These are phyloP conservation scores for Pleurotus giganteus DNA, from an alignment of 768 basidiomycete species.

Conservation along the genomic window DNA sequence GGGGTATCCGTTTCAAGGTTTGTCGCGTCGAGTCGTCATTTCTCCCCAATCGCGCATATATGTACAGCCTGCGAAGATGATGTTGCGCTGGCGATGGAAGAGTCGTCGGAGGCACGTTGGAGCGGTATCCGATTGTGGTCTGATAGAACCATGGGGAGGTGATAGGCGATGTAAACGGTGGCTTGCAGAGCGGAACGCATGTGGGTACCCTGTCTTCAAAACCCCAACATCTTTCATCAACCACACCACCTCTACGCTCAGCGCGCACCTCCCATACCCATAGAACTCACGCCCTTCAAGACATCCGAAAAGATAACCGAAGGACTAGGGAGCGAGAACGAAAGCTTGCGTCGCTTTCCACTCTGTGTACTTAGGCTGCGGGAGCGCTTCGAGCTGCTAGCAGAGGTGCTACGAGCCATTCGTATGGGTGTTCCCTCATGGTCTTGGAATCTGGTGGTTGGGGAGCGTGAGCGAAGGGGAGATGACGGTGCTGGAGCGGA, in stretches of 20 bases:
- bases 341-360: conserved; percentile 19
- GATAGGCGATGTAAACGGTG: not conserved
- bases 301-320: conserved; percentile 33
- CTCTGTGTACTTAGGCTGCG: not conserved
- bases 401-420: conserved; percentile 1
- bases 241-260: not conserved
- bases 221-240: not conserved
- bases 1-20: too few species aligned
- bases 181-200: not conserved
- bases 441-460: not conserved
- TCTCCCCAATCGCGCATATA: too few species aligned
- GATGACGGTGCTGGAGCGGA: conserved; percentile 9
- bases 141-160: too few species aligned
- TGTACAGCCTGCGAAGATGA: too few species aligned
- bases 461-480: conserved; percentile 2
- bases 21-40: too few species aligned
- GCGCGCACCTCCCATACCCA: conserved; percentile 14
- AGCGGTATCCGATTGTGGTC: not conserved
- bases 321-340: conserved; percentile 28
- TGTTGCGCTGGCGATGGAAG: too few species aligned
- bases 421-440: not conserved
- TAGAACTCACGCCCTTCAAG: conserved; percentile 41
- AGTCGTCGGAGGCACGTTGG: not conserved
- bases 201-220: not conserved
- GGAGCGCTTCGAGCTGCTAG: conserved; percentile 1